Conservation (phyloP, 805 yeast genomes). For the Komagataella populi region DNA sequence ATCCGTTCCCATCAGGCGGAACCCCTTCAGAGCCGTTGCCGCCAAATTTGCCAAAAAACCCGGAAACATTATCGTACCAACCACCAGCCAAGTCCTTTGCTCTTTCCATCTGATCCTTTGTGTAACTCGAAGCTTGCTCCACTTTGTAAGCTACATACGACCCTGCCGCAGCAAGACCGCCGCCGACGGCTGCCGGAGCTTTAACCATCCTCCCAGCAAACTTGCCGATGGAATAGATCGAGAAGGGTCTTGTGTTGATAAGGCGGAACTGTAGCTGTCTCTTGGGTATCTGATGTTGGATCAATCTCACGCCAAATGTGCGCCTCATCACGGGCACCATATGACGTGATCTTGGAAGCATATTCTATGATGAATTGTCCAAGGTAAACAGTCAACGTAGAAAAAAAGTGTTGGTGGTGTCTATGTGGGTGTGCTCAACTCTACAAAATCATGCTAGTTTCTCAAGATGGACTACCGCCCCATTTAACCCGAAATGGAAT, state of each 20-base stretch:
- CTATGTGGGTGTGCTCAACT: not conserved
- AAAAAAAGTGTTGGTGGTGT: not conserved
- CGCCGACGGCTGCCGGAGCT: slow-evolving; percentile 76
- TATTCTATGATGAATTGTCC: not conserved
- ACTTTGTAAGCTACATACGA: slow-evolving; percentile 86
- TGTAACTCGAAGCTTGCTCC: slow-evolving; percentile 67
- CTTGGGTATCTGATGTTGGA: not conserved
- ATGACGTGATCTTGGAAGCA: not conserved
- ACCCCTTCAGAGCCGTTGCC: slow-evolving; percentile 13
- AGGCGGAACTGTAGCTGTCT: not conserved
- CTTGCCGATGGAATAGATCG: slow-evolving; percentile 25
- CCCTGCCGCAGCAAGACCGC: slow-evolving; percentile 89
- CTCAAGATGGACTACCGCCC: not conserved
- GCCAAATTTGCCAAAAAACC: slow-evolving; percentile 23
- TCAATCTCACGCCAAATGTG: not conserved
- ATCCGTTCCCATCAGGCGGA: slow-evolving; percentile 7
- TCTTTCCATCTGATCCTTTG: slow-evolving; percentile 51
- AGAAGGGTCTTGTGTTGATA: not conserved
- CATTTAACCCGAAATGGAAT: not conserved
- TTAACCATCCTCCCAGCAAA: slow-evolving; percentile 39
- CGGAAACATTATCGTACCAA: slow-evolving; percentile 32
- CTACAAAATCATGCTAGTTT: not conserved
- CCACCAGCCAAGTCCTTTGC: slow-evolving; percentile 51
- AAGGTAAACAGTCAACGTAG: not conserved
- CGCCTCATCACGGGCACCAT: not conserved